phyloP scores from a whole-genome alignment of 2,329 filamentous ascomycete genomes.

The Sporothrix euskadiensis region DNA sequence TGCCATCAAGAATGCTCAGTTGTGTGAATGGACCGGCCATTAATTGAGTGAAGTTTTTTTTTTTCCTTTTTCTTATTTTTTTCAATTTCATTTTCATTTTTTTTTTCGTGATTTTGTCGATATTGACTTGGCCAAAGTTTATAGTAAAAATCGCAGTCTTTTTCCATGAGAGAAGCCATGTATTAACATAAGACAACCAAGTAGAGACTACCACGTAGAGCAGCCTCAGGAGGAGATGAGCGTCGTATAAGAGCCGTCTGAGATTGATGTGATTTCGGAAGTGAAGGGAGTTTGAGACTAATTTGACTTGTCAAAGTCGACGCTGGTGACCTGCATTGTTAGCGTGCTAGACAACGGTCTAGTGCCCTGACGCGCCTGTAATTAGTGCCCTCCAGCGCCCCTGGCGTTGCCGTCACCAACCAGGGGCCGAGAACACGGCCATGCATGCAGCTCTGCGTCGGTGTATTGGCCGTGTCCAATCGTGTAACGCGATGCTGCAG shows the following conservation, averaged over 20 bases:
- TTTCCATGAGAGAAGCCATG: not conserved
- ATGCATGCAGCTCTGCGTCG: not conserved
- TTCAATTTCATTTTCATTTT: not conserved
- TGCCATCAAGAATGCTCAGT: not conserved
- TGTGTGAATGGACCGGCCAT: not conserved
- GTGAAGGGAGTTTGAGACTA: not conserved
- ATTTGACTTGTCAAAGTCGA: not conserved
- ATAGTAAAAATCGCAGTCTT: not conserved
- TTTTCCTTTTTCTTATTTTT: not conserved
- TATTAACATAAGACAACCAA: too few species aligned
- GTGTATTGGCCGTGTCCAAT: constrained; percentile 11
- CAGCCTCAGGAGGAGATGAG: not conserved
- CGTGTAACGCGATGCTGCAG: not conserved
- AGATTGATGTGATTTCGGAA: not conserved
- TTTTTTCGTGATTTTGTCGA: not conserved
- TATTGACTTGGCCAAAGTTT: not conserved
- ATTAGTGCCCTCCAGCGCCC: not conserved
- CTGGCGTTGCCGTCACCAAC: constrained; percentile 15
- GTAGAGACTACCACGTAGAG: not conserved
- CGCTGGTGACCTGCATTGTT: not conserved
- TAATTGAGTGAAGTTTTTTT: not conserved
- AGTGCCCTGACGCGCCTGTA: not conserved
- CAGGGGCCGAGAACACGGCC: not conserved
- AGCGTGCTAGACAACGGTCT: not conserved
- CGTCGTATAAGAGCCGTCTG: not conserved